These are phyloP conservation scores for Zasmidium cellare DNA, from an alignment of 2,329 filamentous ascomycete genomes.

Conservation along the genomic window DNA sequence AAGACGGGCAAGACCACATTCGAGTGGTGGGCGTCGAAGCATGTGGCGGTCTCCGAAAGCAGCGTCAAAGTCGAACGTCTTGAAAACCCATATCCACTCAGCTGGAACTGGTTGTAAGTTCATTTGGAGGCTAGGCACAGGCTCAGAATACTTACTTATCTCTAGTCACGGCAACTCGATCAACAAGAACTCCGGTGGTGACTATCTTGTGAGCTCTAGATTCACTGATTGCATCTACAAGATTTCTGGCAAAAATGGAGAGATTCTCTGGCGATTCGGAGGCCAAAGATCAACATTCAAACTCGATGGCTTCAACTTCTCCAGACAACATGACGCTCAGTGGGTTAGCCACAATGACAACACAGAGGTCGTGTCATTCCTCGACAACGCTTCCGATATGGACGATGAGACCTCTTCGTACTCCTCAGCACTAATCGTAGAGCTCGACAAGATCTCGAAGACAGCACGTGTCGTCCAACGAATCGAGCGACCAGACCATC, in stretches of 20 bases:
- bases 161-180: constrained; percentile 38
- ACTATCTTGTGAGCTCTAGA: constrained; percentile 41
- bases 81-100: not conserved
- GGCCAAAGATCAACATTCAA: constrained; percentile 25
- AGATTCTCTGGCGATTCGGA: constrained; percentile 40
- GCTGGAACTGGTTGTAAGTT: constrained; percentile 15
- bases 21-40: constrained; percentile 36
- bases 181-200: constrained; percentile 38
- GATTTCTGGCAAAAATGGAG: constrained; percentile 34
- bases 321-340: constrained; percentile 17
- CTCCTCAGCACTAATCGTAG: constrained; percentile 11
- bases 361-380: constrained; percentile 12
- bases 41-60: constrained; percentile 37
- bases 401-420: not conserved
- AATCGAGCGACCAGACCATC: constrained; percentile 36
- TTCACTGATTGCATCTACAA: constrained; percentile 40
- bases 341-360: constrained; percentile 2
- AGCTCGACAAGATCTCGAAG: constrained; percentile 5
- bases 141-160: not conserved
- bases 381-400: constrained; percentile 14
- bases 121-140: not conserved
- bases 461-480: constrained; percentile 11
- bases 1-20: constrained; percentile 34
- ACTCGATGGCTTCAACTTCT: constrained; percentile 12
- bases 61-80: constrained; percentile 11